Evolutionary conservation across 208 protist species (phyloP), one percentile per base, ranked within the genome.

Genomic region (Crithidia thermophila): DNA sequence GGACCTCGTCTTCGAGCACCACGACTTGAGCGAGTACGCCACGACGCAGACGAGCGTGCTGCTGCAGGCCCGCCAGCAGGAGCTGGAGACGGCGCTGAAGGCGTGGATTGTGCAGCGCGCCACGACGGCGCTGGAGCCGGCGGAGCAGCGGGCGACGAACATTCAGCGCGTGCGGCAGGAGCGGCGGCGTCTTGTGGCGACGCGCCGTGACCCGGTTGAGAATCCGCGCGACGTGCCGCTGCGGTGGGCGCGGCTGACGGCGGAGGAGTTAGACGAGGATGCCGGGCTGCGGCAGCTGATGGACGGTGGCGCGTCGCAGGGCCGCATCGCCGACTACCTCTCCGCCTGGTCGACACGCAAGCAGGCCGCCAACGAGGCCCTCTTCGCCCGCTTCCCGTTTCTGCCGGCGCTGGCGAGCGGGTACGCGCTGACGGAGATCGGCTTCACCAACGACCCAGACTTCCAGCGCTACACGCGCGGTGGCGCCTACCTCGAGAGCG

Each of bases 171-270:
- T 53, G 47, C 39, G 40, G 63, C 42, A 50, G 40, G 14, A 55
- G 28, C 76, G 76, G 21, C 65, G 47, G 21, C n/a, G 69, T 46
- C 55, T 28, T 43, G 36, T 45, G 40, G 53, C 33, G 0, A 58
- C 21, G 25, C 68, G 36, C 20, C 13, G 36, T 40, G 66, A 55
- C 60, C 20, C 47, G 6, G 51, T 43, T 21, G 39, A 79, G 53
- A 93, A 93, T 68, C 87, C 87, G 2, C 72, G 81, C n/a, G 30
- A 53, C 18, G 66, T 93, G 18, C 87, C 87, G 11, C 63, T 88
- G 53, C 81, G 77, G 18, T 93, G 87, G 87, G 79, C 81, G 18
- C 75, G 77, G 45, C 67, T 93, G n/a, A 77, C 72, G 27, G 34
- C 63, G 11, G 72, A 76, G 30, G 83, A 93, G 67, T 33, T 93